phyloP scores from a whole-genome alignment of 352 stramenopile genomes.

The Phytophthora boehmeriae region DNA sequence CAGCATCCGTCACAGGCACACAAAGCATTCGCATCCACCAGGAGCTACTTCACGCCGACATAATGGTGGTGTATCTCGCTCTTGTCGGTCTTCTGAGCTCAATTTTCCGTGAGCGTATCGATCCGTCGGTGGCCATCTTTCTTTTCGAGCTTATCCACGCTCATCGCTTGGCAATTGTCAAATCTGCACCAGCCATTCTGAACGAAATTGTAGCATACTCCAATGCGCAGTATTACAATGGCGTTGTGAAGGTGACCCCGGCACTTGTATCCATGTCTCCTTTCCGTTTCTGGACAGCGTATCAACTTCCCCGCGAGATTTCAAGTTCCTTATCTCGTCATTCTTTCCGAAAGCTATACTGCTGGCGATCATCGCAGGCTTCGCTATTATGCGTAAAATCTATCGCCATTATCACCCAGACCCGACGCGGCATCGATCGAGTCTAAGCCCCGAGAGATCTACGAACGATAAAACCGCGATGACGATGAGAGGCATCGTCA shows the following conservation, averaged over 20 bases:
- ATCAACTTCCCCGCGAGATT: conserved; percentile 10
- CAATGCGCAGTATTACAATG: conserved; percentile 1
- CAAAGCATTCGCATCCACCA: conserved; percentile 20
- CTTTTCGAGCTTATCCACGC: conserved; percentile 20
- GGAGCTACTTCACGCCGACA: conserved; percentile 31
- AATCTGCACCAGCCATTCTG: conserved; percentile 2
- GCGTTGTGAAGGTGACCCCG: conserved; percentile 9
- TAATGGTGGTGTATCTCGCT: conserved; percentile 22
- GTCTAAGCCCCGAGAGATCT: conserved; percentile 9
- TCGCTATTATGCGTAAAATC: conserved; percentile 16
- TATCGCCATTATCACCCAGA: conserved; percentile 16
- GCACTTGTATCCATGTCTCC: conserved; percentile 11
- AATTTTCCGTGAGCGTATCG: conserved; percentile 22
- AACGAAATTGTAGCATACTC: conserved; percentile 16
- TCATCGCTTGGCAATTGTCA: conserved; percentile 6
- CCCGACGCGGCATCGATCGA: conserved; percentile 2
- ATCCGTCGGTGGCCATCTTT: conserved; percentile 18
- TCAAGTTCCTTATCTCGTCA: conserved; percentile 9
- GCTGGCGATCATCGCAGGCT: not conserved
- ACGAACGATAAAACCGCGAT: conserved; percentile 12
- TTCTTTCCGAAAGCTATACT: conserved; percentile 19
- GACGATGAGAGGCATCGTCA: conserved; percentile 13
- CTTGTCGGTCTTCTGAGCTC: conserved; percentile 15
- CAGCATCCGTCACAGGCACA: conserved; percentile 6
- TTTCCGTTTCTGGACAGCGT: conserved; percentile 17